A percentile compares a stretch with the other conserved stretches of the same genome.
Evolutionary conservation across 139 green algal genomes (phyloP).

Genomic region (Zygnema circumcarinatum): DNA sequence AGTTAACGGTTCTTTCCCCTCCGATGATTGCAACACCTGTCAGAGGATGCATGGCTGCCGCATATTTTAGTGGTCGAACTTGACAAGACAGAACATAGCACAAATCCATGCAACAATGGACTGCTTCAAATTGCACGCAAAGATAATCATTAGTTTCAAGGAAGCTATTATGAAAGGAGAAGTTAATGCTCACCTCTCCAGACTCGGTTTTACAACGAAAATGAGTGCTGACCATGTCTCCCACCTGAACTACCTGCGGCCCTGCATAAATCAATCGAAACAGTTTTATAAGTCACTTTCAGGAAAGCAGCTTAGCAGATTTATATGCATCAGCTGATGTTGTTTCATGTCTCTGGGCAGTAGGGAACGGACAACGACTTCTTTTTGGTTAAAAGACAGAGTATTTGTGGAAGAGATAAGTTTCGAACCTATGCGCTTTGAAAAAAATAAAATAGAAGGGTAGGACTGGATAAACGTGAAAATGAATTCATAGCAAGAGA

Average conservation of each 20-base stretch:
- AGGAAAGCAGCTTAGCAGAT: too few relatives aligned
- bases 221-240: conserved; percentile 52
- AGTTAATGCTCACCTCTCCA: conserved; percentile 27
- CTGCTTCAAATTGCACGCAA: neutral
- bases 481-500: too few relatives aligned
- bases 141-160: neutral
- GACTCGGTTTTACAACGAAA: conserved; percentile 38
- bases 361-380: too few relatives aligned
- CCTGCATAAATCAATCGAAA: neutral
- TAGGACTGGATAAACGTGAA: too few relatives aligned
- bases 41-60: neutral
- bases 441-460: too few relatives aligned
- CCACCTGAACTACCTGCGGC: conserved; percentile 15
- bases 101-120: neutral
- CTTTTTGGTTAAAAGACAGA: too few relatives aligned
- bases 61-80: neutral
- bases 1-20: conserved; percentile 29
- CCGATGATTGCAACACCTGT: conserved; percentile 52
- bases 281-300: too few relatives aligned
- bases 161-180: neutral
- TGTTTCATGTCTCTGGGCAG: too few relatives aligned
- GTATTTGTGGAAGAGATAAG: too few relatives aligned
- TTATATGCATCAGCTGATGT: too few relatives aligned
- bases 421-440: too few relatives aligned
- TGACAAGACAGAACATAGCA: too few relatives aligned